Conservation (phyloP, 1,139 yeast species). For the Debaryomycetaceae sp. region DNA sequence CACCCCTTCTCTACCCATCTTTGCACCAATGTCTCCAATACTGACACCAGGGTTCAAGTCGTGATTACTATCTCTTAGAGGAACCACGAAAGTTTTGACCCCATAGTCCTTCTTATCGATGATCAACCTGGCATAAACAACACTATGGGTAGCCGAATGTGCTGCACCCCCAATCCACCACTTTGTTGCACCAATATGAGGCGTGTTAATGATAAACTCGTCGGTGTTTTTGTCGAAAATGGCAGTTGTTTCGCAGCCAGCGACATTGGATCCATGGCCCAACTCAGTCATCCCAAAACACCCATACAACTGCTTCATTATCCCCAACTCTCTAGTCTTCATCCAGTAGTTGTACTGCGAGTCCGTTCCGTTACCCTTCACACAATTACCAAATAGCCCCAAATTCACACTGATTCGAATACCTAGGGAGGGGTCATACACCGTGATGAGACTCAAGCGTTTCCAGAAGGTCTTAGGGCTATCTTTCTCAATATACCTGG, state of each 20-base stretch:
- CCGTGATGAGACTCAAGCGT: constrained; percentile 39
- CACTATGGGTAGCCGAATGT: constrained; percentile 83
- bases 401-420: constrained; percentile 50
- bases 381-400: constrained; percentile 45
- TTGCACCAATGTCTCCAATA: constrained; percentile 88
- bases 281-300: constrained; percentile 94
- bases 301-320: constrained; percentile 69
- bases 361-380: constrained; percentile 50
- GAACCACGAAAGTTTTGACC: constrained; percentile 87
- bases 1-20: constrained; percentile 87
- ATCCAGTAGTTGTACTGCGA: constrained; percentile 72
- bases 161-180: constrained; percentile 99
- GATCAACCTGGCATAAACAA: constrained; percentile 76
- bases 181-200: constrained; percentile 87
- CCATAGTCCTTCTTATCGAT: constrained; percentile 85
- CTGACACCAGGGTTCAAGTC: constrained; percentile 73
- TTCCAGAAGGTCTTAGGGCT: constrained; percentile 24
- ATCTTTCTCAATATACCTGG: constrained; percentile 38
- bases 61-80: constrained; percentile 72
- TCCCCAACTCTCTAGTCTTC: constrained; percentile 62
- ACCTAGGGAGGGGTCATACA: constrained; percentile 48
- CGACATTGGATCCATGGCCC: constrained; percentile 93
- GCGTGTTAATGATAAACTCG: constrained; percentile 75
- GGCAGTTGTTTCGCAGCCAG: constrained; percentile 90
- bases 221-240: constrained; percentile 65